Conservation (phyloP, 1,284 basidiomycete species). For the Ceratobasidium sp. region DNA sequence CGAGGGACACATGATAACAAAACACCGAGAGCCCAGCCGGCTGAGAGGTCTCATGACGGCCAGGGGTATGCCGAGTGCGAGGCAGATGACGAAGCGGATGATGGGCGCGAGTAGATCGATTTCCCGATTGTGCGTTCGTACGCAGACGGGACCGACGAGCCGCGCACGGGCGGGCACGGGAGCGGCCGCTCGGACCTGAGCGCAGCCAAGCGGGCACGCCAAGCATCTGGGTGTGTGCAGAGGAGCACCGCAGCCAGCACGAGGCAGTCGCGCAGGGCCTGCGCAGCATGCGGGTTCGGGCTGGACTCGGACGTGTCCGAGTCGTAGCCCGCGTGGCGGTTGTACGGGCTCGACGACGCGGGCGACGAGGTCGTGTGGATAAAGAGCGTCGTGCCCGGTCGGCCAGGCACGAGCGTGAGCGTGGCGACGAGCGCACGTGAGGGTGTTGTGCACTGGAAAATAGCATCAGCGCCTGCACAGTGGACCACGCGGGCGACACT, state of each 20-base stretch:
- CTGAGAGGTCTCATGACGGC: constrained; percentile 3
- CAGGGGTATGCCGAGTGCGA: background rate
- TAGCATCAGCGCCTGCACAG: constrained; percentile 14
- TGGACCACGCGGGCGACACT: too few relatives aligned
- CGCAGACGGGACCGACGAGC: constrained; percentile 15
- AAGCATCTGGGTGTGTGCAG: constrained; percentile 33
- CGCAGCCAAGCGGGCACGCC: constrained; percentile 24
- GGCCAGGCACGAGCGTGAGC: constrained; percentile 23
- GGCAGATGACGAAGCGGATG: constrained; percentile 14
- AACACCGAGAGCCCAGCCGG: background rate
- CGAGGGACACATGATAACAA: constrained; percentile 4
- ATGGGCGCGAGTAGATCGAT: background rate
- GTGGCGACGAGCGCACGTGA: constrained; percentile 32
- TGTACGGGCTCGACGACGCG: constrained; percentile 2
- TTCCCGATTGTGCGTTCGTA: constrained; percentile 39
- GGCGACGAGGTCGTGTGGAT: constrained; percentile 32
- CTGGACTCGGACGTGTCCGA: constrained; percentile 41
- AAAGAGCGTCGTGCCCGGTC: constrained; percentile 30
- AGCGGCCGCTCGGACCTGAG: constrained; percentile 17
- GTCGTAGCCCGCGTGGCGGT: constrained; percentile 26
- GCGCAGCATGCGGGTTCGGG: constrained; percentile 35
- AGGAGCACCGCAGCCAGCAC: constrained; percentile 33
- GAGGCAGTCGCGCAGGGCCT: constrained; percentile 21
- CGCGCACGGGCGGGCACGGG: constrained; percentile 24
- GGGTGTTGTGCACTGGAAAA: constrained; percentile 19